Base-by-base conservation (phyloP, 768 basidiomycete species). In the Macrolepiota albuminosa region DNA sequence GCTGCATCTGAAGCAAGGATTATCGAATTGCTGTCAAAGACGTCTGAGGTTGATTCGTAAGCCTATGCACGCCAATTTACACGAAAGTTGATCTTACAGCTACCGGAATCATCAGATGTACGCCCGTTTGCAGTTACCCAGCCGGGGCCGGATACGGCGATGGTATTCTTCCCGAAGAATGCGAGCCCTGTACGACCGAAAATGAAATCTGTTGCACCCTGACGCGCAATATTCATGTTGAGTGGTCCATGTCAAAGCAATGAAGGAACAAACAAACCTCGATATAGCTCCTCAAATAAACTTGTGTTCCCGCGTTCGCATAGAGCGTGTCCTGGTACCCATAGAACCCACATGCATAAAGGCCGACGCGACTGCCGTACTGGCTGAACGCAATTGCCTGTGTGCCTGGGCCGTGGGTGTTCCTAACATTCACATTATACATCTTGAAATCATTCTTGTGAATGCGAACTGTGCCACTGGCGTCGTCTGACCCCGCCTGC, bases 161-260 rank as follows among this genome's bases (percentile, higher is more conserved):
- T 79, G 0, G 79, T 81, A 59, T 81, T 81, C 1, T 76, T 74
- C 10, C 77, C 80, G 55, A 83, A 82, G 68, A 78, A 82, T 1
- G 79, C 80, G 45, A 69, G 68, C 3, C 76, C 78, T 33, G 49
- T 34, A 34, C 75, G 77, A 11, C 82, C 82, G 56, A 81, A 82
- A 50, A 82, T 81, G 62, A 83, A 83, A 61, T 83, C 81, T 1
- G 71, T 71, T 0, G 79, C 80, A 36, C 80, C 81, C 78, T 81
- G 24, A 2, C n/a, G 40, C 39, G 8, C 10, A n/a, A 37, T n/a
- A 7, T 42, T 21, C 7, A 36, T 18, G 10, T 52, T 37, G 10
- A 45, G 24, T 5, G 36, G 11, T 29, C 9, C 9, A 21, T 47
- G 21, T 42, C 7, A 36, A 4, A 45, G n/a, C 36, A 6, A 26